A percentile compares a stretch with the other conserved stretches of the same genome.
Conservation (phyloP, 1,139 yeast genomes). For the Chernovozyma aurita region DNA sequence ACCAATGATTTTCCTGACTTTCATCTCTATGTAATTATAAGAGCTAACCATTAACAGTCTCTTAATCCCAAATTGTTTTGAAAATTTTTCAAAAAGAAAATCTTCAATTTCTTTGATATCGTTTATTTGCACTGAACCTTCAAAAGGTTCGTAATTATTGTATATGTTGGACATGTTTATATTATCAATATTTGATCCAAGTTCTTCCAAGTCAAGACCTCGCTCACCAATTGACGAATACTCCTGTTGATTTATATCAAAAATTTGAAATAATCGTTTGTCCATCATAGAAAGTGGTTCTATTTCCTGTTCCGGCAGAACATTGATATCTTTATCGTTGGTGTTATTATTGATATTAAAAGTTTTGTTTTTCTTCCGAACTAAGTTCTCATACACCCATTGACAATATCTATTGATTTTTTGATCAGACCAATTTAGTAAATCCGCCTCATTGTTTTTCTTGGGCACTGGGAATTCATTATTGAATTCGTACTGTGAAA, state of each 20-base stretch:
- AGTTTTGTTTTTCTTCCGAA: conserved; percentile 20
- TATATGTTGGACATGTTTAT: background rate
- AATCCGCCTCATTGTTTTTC: conserved; percentile 17
- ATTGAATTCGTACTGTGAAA: conserved; percentile 17
- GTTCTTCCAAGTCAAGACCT: conserved; percentile 2
- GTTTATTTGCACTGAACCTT: background rate
- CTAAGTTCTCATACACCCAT: conserved; percentile 33
- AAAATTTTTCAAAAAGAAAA: conserved; percentile 3
- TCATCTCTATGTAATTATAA: background rate
- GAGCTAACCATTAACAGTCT: conserved; percentile 1
- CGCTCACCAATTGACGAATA: conserved; percentile 3
- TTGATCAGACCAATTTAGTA: conserved; percentile 36
- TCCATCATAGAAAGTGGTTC: conserved; percentile 25
- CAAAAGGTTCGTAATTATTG: background rate
- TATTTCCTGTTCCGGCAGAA: background rate
- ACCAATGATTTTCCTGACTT: background rate
- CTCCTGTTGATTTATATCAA: conserved; percentile 18
- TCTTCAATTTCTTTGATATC: conserved; percentile 1
- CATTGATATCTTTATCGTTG: conserved; percentile 8
- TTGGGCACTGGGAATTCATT: conserved; percentile 16
- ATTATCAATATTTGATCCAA: background rate
- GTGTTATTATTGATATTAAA: conserved; percentile 5
- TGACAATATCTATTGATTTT: conserved; percentile 37
- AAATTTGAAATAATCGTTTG: conserved; percentile 33
- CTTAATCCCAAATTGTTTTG: conserved; percentile 4